Evolutionary conservation across 1,139 yeast genomes (phyloP).

Genomic region (Magnusiomyces fungicola): DNA sequence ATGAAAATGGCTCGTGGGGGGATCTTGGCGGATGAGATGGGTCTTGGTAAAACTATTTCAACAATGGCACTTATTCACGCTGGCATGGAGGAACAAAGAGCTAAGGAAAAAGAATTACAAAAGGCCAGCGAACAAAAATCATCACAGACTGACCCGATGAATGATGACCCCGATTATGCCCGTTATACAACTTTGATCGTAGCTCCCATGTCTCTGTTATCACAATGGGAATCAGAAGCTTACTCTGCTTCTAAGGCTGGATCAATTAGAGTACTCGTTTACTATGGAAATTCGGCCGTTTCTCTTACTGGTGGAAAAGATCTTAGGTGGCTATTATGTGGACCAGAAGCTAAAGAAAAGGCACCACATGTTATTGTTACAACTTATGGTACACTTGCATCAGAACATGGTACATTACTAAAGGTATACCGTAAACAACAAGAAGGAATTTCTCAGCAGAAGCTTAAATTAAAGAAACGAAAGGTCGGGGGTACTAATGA

Average conservation of each 20-base stretch:
- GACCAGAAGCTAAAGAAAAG: conserved; percentile 25
- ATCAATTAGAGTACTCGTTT: conserved; percentile 37
- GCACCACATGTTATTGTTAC: conserved; percentile 76
- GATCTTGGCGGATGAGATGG: conserved; percentile 96
- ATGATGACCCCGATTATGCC: conserved; percentile 43
- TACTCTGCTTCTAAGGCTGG: conserved; percentile 41
- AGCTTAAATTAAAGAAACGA: not conserved
- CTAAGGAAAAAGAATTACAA: conserved; percentile 12
- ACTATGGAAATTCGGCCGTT: conserved; percentile 57
- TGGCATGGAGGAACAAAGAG: conserved; percentile 4
- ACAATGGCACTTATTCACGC: conserved; percentile 66
- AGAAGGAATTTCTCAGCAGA: not conserved
- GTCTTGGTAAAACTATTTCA: conserved; percentile 87
- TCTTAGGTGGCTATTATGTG: conserved; percentile 40
- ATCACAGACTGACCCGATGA: too few relatives aligned
- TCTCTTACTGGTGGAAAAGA: conserved; percentile 25
- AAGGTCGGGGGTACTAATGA: not conserved
- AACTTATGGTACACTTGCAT: conserved; percentile 80
- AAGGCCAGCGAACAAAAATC: too few relatives aligned
- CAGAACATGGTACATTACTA: conserved; percentile 47
- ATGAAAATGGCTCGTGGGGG: conserved; percentile 65
- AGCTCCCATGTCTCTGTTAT: conserved; percentile 82
- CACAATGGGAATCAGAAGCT: conserved; percentile 86
- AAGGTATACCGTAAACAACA: conserved; percentile 11
- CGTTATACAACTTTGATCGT: conserved; percentile 66